Evolutionary conservation across 2,329 filamentous ascomycete genomes (phyloP), one percentile per base, ranked within the genome.

Genomic region (Neofusicoccum ribis): DNA sequence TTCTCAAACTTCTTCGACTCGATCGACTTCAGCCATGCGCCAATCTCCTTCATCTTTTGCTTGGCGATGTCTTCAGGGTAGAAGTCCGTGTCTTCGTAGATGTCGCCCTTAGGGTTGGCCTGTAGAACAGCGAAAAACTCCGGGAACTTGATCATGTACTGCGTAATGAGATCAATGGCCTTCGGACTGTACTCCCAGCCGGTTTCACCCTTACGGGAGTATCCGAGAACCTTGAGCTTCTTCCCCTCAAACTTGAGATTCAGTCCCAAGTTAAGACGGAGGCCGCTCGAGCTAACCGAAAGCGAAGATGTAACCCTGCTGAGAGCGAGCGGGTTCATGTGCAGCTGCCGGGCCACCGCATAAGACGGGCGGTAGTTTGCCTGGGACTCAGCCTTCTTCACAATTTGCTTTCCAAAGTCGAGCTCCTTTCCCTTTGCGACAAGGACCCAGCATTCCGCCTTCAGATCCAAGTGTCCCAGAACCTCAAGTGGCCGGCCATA

Each of bases 271-370:
- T 99, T 99, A 68, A 97, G 85, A 71, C 91, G 91, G 66, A 93
- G 83, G 31, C 91, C 92, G 65, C 92, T 92, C 3, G 94, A 88
- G 17, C 88, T 87, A 65, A 99, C 91, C 63, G 89, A 91, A 77
- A 96, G 98, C 0, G 94, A 93, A 1, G 95, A 96, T 0, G 95
- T 98, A 72, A 99, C 91, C 83, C 97, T 99, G 78, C 93, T 96
- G 37, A 99, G 82, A 2, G 95, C 91, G 58, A 99, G 83, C 7
- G 93, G 90, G 69, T 96, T 93, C 67, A 99, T 83, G 4, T 87
- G 85, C 11, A 99, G 83, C 74, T 90, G 88, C 73, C 88, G 91
- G 14, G 96, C 92, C 67, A 99, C 91, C n/a, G 89, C 86, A 76
- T 89, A 98, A 0, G 94, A 96, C 5, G 95, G 93, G 34, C 86